Evolutionary conservation across 805 yeast genomes (phyloP), one percentile per base, ranked within the genome.

Genomic region (Barnettozyma vustinii): DNA sequence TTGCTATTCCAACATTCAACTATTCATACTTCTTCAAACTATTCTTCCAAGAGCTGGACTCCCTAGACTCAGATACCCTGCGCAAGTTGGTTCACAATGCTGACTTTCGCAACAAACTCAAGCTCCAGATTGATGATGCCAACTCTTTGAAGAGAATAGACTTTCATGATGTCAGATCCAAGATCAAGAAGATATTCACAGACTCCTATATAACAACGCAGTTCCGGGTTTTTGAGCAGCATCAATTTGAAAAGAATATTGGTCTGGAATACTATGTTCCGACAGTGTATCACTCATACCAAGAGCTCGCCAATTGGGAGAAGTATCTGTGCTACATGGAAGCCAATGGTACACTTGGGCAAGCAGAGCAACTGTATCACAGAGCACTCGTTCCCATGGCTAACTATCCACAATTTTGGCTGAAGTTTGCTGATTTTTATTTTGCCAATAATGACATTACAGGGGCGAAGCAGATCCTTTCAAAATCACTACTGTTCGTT

Each of bases 281-380:
- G 1, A 58, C 64, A 13, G 51, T 60, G 8, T 49, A 68, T 10
- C 56, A 48, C 41, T 60, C 70, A 3, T 51, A 41, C 54, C 74
- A 77, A 44, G 86, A 84, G 54, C 58, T 83, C 19, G 75, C 73
- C 18, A 69, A 67, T 10, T 84, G 96, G 81, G 77, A 73, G 46
- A 62, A 69, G 26, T 88, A 84, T 61, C 56, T 85, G 35, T 74
- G 74, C 52, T 78, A 71, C 49, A 65, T 79, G 35, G 88, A 84
- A 54, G 56, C 52, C 1, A 52, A 52, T 25, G 59, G 59, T 1
- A 39, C 52, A 1, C 13, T 12, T 15, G 25, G 19, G 16, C 61
- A 58, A 45, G 44, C 54, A 9, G 45, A 35, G 13, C 68, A 73
- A 13, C 55, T 66, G 0, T 81, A 76, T 52, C 77, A 77, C 46